Evolutionary conservation across 23 red algal species (phyloP).

Genomic region (Gracilaria vermiculophylla): DNA sequence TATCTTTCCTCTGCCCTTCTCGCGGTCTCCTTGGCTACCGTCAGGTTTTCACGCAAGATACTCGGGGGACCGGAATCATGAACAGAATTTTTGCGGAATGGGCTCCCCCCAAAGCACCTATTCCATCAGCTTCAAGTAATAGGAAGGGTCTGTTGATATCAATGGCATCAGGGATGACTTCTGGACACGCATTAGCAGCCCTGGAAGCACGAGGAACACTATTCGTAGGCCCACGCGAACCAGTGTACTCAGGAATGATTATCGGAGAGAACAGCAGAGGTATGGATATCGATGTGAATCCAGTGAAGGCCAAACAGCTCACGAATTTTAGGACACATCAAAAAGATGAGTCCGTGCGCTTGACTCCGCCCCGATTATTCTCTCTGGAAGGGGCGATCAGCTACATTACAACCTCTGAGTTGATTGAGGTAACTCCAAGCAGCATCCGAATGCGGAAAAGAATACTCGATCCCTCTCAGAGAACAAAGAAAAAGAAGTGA

Average conservation of each 20-base stretch:
- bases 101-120: conserved; percentile 30
- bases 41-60: conserved; percentile 65
- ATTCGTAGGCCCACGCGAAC: conserved; percentile 58
- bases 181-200: conserved; percentile 52
- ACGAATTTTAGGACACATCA: conserved; percentile 82
- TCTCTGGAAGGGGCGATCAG: conserved; percentile 77
- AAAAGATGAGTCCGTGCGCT: conserved; percentile 73
- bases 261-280: conserved; percentile 73
- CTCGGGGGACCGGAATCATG: conserved; percentile 83
- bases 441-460: conserved; percentile 70
- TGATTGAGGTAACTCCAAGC: conserved; percentile 85
- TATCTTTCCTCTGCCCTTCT: conserved; percentile 75
- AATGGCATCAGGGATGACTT: conserved; percentile 71
- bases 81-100: conserved; percentile 82
- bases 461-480: conserved; percentile 50
- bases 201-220: conserved; percentile 64
- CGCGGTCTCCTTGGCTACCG: conserved; percentile 85
- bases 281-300: conserved; percentile 86
- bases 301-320: conserved; percentile 76
- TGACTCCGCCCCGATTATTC: conserved; percentile 55
- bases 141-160: conserved; percentile 63
- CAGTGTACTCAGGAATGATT: conserved; percentile 84
- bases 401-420: conserved; percentile 68
- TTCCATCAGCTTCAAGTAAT: background rate
- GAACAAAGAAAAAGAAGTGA: conserved; percentile 56